These are phyloP conservation scores for Petasospora fabianii DNA, from an alignment of 1,139 yeast species.

Conservation along the genomic window DNA sequence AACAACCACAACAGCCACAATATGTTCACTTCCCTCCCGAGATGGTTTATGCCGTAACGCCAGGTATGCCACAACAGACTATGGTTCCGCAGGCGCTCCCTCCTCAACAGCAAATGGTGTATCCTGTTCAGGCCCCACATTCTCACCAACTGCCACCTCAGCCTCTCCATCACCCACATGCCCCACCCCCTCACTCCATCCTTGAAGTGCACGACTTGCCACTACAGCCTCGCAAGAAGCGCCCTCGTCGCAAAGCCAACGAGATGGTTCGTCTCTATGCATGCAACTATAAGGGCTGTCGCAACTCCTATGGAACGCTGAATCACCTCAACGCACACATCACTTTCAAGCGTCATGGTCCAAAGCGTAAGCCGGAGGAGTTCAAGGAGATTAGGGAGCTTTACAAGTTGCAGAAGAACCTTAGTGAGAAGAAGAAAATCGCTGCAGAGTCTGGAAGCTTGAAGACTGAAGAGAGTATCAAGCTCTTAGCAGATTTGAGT, in stretches of 20 bases:
- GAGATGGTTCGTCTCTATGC: conserved; percentile 66
- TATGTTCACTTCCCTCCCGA: conserved; percentile 4
- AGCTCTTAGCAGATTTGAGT: conserved; percentile 16
- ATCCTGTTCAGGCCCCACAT: neutral
- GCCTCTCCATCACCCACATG: neutral
- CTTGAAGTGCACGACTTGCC: conserved; percentile 1
- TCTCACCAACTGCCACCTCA: too few species aligned
- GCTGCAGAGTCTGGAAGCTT: neutral
- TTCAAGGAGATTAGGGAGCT: conserved; percentile 46
- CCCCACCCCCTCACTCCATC: neutral
- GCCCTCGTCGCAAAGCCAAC: conserved; percentile 58
- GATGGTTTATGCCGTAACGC: too few species aligned
- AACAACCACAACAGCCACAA: neutral
- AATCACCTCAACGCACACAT: conserved; percentile 79
- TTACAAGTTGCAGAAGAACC: conserved; percentile 25
- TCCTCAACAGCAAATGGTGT: neutral
- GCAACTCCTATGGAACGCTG: conserved; percentile 71
- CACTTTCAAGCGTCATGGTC: conserved; percentile 68
- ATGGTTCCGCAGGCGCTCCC: neutral
- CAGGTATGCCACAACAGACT: conserved; percentile 2
- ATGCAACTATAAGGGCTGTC: conserved; percentile 59
- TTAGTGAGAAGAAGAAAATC: conserved; percentile 7
- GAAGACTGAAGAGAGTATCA: conserved; percentile 13
- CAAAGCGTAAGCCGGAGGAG: conserved; percentile 64
- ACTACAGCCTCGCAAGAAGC: conserved; percentile 15